A percentile compares a stretch with the other conserved stretches of the same genome.
Evolutionary conservation across 2,329 filamentous ascomycete species (phyloP).

Genomic region (Aspergillus arachidicola): DNA sequence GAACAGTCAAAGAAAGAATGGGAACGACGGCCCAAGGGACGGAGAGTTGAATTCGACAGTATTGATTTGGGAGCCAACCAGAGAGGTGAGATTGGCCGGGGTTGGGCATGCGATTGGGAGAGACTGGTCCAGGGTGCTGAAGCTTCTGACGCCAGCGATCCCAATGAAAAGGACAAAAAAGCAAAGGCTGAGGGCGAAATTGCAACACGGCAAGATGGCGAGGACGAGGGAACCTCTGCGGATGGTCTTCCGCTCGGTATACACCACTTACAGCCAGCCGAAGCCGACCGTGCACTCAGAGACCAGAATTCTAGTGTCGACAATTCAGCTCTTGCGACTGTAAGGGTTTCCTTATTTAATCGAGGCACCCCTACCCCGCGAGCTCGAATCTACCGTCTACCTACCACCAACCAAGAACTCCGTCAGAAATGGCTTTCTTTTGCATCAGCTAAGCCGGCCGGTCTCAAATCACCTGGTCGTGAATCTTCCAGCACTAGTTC

Average conservation of each 20-base stretch:
- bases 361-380: constrained; percentile 72
- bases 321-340: constrained; percentile 54
- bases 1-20: constrained; percentile 64
- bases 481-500: constrained; percentile 2
- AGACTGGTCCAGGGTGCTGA: constrained; percentile 55
- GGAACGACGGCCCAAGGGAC: constrained; percentile 79
- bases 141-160: background rate
- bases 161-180: constrained; percentile 5
- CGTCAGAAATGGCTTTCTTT: constrained; percentile 73
- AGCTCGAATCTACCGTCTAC: constrained; percentile 85
- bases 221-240: constrained; percentile 13
- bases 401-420: constrained; percentile 57
- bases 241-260: constrained; percentile 32
- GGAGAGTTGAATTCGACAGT: constrained; percentile 73
- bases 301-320: constrained; percentile 26
- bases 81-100: constrained; percentile 80
- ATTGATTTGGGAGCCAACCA: constrained; percentile 72
- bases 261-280: constrained; percentile 44
- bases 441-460: constrained; percentile 34
- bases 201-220: constrained; percentile 13
- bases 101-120: constrained; percentile 84
- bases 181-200: constrained; percentile 15
- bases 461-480: background rate
- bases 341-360: constrained; percentile 67
- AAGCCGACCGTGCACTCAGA: constrained; percentile 31